These are phyloP conservation scores for Exophiala sideris DNA, from an alignment of 2,329 filamentous ascomycete species.

Conservation along the genomic window DNA sequence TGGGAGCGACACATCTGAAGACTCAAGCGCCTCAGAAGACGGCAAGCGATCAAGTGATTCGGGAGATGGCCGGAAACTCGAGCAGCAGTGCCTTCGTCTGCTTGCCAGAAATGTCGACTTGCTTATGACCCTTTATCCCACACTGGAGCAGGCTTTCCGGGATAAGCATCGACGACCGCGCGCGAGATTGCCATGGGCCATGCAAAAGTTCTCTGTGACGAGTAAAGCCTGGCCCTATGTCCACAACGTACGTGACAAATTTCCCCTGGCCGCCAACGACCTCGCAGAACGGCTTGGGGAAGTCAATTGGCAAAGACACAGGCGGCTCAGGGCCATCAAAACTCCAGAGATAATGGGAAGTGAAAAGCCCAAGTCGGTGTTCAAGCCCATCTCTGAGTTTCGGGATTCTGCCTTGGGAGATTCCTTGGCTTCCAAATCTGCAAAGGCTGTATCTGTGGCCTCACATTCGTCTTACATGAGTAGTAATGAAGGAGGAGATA, in stretches of 20 bases:
- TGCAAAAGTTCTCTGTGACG: background rate
- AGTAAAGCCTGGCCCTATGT: background rate
- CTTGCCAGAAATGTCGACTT: background rate
- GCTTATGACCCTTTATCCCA: constrained; percentile 7
- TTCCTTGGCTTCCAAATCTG: constrained; percentile 12
- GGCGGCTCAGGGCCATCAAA: background rate
- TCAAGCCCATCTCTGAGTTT: constrained; percentile 14
- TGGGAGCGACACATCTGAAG: no score
- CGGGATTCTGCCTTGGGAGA: constrained; percentile 25
- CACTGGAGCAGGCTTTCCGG: background rate
- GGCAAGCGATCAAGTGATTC: no score
- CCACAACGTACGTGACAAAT: constrained; percentile 5
- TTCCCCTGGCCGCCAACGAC: background rate
- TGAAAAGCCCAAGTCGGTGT: background rate
- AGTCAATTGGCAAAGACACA: constrained; percentile 8
- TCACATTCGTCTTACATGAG: constrained; percentile 26
- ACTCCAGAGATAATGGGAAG: background rate
- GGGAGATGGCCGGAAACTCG: background rate
- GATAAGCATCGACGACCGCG: background rate
- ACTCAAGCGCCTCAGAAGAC: no score
- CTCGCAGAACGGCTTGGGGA: constrained; percentile 7
- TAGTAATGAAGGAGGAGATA: constrained; percentile 6
- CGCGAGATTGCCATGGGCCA: background rate
- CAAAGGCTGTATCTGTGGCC: constrained; percentile 6
- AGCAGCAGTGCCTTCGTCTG: background rate